These are phyloP conservation scores for Pseudomicrostroma phylloplanum DNA, from an alignment of 1,284 basidiomycete species.

Conservation along the genomic window DNA sequence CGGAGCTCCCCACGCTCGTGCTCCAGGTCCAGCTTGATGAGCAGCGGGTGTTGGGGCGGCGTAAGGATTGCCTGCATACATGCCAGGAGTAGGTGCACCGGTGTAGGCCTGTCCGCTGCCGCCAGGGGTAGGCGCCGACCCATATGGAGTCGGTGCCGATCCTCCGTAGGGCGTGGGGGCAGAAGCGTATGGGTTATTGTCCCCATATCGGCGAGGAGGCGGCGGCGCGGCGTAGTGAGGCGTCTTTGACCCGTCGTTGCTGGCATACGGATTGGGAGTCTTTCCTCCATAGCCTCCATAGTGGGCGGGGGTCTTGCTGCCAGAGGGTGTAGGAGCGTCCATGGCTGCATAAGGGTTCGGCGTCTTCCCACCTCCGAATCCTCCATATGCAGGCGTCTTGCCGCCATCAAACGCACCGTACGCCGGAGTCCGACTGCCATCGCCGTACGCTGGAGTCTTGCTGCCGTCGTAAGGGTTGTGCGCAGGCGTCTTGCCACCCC, in stretches of 20 bases:
- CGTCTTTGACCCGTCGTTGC: constrained; percentile 10
- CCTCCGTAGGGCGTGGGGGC: constrained; percentile 8
- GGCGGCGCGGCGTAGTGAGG: background rate
- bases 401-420: background rate
- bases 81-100: background rate
- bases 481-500: constrained; percentile 44
- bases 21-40: too few species aligned
- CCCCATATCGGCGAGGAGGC: constrained; percentile 5
- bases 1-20: background rate
- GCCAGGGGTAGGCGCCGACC: background rate
- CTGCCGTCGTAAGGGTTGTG: constrained; percentile 18
- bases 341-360: constrained; percentile 6
- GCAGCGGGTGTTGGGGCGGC: too few species aligned
- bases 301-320: background rate
- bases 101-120: background rate
- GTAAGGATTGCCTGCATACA: background rate
- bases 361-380: constrained; percentile 11
- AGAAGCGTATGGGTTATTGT: constrained; percentile 1
- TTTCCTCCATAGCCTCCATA: background rate
- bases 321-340: too few species aligned
- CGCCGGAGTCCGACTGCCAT: background rate
- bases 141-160: constrained; percentile 9
- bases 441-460: constrained; percentile 16
- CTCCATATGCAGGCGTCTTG: constrained; percentile 14
- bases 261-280: constrained; percentile 3